Evolutionary conservation across 2,329 filamentous ascomycete genomes (phyloP), one percentile per base, ranked within the genome.

Genomic region (Hymenoscyphus scutula): DNA sequence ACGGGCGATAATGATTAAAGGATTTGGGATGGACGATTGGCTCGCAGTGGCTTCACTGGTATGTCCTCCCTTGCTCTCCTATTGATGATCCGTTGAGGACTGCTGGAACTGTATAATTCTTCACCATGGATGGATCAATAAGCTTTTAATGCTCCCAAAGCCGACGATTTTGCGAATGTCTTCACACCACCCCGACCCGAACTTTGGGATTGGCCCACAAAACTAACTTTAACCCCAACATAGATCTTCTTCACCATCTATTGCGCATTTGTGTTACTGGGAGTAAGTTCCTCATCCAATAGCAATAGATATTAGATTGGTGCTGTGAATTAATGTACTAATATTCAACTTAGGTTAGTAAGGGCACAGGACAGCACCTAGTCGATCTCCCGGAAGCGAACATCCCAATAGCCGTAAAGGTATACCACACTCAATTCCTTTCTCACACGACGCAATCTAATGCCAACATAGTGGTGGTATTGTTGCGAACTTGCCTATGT

Each of bases 401-500:
- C 10, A 62, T 73, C n/a, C 70, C 71, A 1, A 54, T 68, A n/a
- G 71, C 67, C n/a, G 55, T 74, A 23, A 74, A 72, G 68, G 71
- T 70, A 65, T 54, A 51, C 13, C 32, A 4, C 7, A 56, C 32
- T 2, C 53, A 32, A 2, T 8, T n/a, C 29, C 32, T 38, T 13
- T 38, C 17, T 5, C 30, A 6, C 8, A 15, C 15, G 10, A n/a
- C 13, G 15, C 55, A 19, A 48, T 6, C 48, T 15, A 17, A 34
- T 29, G 29, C 23, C 58, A 38, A 48, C 13, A 25, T 53, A 72
- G 66, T 73, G 69, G 69, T 74, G 72, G 72, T 79, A 76, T 76
- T 70, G 71, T 5, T 77, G 74, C 19, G 77, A 78, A 59, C 65
- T 75, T 7, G 67, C 71, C 29, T 79, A 79, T 53, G 70, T 78